Evolutionary conservation across 192 early-diverging fungal species (phyloP).

Genomic region (Backusella morwellensis): DNA sequence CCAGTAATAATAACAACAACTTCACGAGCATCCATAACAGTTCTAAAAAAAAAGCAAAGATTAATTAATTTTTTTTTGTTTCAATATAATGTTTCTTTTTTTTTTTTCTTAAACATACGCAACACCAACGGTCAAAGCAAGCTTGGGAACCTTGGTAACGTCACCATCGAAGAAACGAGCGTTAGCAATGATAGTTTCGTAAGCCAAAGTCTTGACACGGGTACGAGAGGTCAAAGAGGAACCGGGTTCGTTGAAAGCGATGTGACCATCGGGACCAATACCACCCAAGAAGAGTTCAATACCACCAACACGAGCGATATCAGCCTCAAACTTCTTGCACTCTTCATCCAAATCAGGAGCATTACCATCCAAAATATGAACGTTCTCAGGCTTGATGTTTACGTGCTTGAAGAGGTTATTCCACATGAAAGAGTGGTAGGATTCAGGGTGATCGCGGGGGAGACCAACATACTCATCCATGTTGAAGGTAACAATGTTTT

Average conservation of each 20-base stretch:
- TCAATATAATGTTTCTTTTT: not conserved
- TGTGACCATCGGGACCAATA: constrained; percentile 87
- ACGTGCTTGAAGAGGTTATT: constrained; percentile 82
- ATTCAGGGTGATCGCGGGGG: constrained; percentile 66
- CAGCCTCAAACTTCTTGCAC: constrained; percentile 74
- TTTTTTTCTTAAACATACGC: constrained; percentile 40
- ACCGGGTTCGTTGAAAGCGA: constrained; percentile 89
- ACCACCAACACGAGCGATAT: constrained; percentile 73
- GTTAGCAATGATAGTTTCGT: constrained; percentile 86
- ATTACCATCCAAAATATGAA: constrained; percentile 83
- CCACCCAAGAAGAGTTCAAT: constrained; percentile 89
- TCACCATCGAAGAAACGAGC: constrained; percentile 83
- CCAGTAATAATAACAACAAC: constrained; percentile 83
- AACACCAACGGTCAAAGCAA: constrained; percentile 82
- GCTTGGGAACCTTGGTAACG: constrained; percentile 78
- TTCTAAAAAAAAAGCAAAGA: constrained; percentile 39
- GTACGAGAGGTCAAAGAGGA: constrained; percentile 78
- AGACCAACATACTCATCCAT: constrained; percentile 70
- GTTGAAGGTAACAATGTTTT: constrained; percentile 84
- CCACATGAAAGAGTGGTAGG: constrained; percentile 91
- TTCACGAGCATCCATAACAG: constrained; percentile 84
- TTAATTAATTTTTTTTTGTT: constrained; percentile 1
- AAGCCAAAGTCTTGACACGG: constrained; percentile 81
- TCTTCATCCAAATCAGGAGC: constrained; percentile 75
- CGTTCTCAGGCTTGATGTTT: constrained; percentile 79